Conservation (phyloP, 1,284 basidiomycete genomes). For the Leccinum pallidistipes region DNA sequence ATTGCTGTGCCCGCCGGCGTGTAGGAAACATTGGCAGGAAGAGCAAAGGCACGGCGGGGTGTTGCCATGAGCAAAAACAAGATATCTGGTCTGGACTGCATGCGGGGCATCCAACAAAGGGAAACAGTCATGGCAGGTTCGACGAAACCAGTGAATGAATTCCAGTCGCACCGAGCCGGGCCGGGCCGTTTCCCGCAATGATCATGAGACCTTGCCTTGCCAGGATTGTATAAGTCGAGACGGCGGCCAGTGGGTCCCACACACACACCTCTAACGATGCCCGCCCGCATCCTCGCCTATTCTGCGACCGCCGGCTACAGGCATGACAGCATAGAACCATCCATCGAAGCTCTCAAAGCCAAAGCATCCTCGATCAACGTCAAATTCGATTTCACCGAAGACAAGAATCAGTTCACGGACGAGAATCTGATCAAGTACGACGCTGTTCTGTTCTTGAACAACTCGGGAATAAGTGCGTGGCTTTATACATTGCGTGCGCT, state of each 20-base stretch:
- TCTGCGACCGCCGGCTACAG: slow-evolving; percentile 49
- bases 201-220: background rate
- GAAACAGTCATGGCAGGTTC: slow-evolving; percentile 3
- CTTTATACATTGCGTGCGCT: no score
- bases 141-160: background rate
- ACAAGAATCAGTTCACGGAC: slow-evolving; percentile 50
- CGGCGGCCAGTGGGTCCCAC: background rate
- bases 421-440: slow-evolving; percentile 51
- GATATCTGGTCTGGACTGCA: slow-evolving; percentile 6
- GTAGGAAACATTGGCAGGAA: slow-evolving; percentile 14
- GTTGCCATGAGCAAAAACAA: background rate
- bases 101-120: background rate
- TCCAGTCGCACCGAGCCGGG: background rate
- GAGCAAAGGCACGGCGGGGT: slow-evolving; percentile 12
- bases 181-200: background rate
- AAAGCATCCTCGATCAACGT: slow-evolving; percentile 46
- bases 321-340: slow-evolving; percentile 68
- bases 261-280: slow-evolving; percentile 15
- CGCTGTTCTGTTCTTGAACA: slow-evolving; percentile 60
- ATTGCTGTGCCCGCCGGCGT: slow-evolving; percentile 1
- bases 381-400: slow-evolving; percentile 58
- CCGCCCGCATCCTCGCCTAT: slow-evolving; percentile 41
- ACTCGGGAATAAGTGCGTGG: slow-evolving; percentile 55
- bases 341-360: slow-evolving; percentile 51
- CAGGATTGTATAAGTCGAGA: no score